Evolutionary conservation across 2,329 filamentous ascomycete species (phyloP).

Genomic region (Aspergillus costaricaensis): DNA sequence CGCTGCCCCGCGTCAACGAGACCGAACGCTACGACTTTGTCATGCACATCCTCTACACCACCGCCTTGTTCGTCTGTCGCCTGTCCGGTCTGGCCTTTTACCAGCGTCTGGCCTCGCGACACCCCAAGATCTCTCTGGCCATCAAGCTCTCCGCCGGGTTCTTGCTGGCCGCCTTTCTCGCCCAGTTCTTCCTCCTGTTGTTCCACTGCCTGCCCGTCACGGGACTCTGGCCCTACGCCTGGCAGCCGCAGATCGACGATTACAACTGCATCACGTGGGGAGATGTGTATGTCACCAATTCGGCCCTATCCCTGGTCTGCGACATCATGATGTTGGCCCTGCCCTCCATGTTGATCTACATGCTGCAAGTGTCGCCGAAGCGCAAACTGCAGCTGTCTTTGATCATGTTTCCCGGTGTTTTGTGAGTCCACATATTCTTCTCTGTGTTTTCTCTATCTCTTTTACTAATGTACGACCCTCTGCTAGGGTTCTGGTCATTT

Average conservation of each 20-base stretch:
- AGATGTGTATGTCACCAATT: constrained; percentile 55
- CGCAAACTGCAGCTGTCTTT: constrained; percentile 52
- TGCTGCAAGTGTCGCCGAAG: constrained; percentile 47
- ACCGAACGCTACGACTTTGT: constrained; percentile 54
- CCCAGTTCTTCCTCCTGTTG: constrained; percentile 54
- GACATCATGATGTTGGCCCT: constrained; percentile 56
- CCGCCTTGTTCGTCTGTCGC: constrained; percentile 53
- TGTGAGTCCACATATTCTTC: too few species aligned
- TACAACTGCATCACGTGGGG: constrained; percentile 56
- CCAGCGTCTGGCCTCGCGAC: constrained; percentile 46
- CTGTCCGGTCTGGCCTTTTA: constrained; percentile 57
- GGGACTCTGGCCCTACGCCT: constrained; percentile 55
- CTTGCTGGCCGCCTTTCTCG: constrained; percentile 48
- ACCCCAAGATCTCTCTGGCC: constrained; percentile 24
- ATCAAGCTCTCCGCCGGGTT: constrained; percentile 33
- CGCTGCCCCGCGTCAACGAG: constrained; percentile 42
- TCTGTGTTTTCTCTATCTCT: too few species aligned
- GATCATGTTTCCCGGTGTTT: constrained; percentile 53
- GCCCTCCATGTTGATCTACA: constrained; percentile 51
- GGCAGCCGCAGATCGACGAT: constrained; percentile 43
- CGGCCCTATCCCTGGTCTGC: constrained; percentile 52
- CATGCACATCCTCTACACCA: constrained; percentile 56
- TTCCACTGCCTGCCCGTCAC: constrained; percentile 57
- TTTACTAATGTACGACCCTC: too few species aligned
- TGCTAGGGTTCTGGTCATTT: constrained; percentile 53